Evolutionary conservation across 768 basidiomycete species (phyloP), one percentile per base, ranked within the genome.

Genomic region (Zangia roseola): DNA sequence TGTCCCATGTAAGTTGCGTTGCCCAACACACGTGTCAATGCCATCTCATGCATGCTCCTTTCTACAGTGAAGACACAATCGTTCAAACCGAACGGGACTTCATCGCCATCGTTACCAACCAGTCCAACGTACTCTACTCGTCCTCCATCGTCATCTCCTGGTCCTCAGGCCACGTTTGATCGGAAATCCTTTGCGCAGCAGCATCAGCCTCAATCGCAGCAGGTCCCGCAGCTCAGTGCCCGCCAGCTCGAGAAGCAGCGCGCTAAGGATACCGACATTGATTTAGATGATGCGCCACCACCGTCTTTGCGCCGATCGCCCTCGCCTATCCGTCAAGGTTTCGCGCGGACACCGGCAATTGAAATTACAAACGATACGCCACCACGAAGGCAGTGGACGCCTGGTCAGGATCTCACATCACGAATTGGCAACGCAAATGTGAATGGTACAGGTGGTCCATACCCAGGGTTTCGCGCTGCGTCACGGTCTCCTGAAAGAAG

Each of bases 261-360:
- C 44, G 56, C 47, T 13, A 43, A 52, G 30, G 46, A 56, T 36
- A 6, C 24, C 10, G 52, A 64, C 35, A 60, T 75, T n/a, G 64
- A 68, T 56, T 55, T 75, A 12, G 74, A 75, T 49, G 74, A 75
- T 60, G 69, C 72, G 28, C 74, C 74, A 23, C 74, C 74, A 4
- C 72, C 67, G 19, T 75, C 74, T 4, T 52, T 74, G 25, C 69
- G 72, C 38, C 65, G 70, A 21, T 69, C 71, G 3, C 72, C 71
- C 23, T 63, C 62, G 14, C 62, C 61, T 20, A 50, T 52, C 41
- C 56, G 51, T 20, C 59, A 56, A 26, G 49, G 40, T 14, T 38
- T 58, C 8, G 3, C 50, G 10, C 53, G 45, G 51, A 56, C 47
- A 57, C 63, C 54, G 49, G 65, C 30, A 62, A 68, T 57, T 50